Evolutionary conservation across 352 stramenopile species (phyloP).

Genomic region (Pythium brachiatum): DNA sequence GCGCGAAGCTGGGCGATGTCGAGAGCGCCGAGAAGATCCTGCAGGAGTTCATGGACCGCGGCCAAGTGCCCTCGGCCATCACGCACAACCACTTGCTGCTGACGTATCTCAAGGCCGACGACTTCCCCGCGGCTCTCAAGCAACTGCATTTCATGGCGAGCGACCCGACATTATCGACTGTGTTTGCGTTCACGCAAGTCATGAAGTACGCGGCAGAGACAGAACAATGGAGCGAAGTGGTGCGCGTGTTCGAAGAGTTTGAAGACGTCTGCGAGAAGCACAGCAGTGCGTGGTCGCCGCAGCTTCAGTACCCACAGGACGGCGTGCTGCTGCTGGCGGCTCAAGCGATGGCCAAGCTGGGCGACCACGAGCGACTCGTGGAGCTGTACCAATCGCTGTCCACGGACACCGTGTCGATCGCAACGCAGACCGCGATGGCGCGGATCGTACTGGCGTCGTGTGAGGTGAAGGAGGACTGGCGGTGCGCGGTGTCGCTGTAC

Average conservation of each 20-base stretch:
- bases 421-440: slow-evolving; percentile 56
- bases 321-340: slow-evolving; percentile 63
- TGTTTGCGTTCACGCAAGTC: slow-evolving; percentile 69
- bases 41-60: slow-evolving; percentile 58
- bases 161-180: slow-evolving; percentile 45
- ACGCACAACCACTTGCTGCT: slow-evolving; percentile 77
- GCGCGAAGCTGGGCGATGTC: slow-evolving; percentile 42
- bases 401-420: slow-evolving; percentile 39
- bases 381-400: slow-evolving; percentile 55
- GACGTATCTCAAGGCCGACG: slow-evolving; percentile 56
- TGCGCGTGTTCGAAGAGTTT: slow-evolving; percentile 65
- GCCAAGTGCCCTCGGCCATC: slow-evolving; percentile 53
- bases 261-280: slow-evolving; percentile 43
- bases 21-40: slow-evolving; percentile 44
- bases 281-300: slow-evolving; percentile 44
- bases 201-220: slow-evolving; percentile 65
- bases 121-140: slow-evolving; percentile 40
- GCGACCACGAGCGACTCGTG: slow-evolving; percentile 61
- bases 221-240: slow-evolving; percentile 37
- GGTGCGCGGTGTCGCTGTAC: slow-evolving; percentile 70
- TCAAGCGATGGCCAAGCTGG: slow-evolving; percentile 39
- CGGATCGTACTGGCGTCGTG: slow-evolving; percentile 52
- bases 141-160: slow-evolving; percentile 50
- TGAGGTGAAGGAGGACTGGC: slow-evolving; percentile 68
- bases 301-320: slow-evolving; percentile 65